These are phyloP conservation scores for Ilex paraguariensis DNA, from an alignment of 305 asterid genomes.

Conservation along the genomic window DNA sequence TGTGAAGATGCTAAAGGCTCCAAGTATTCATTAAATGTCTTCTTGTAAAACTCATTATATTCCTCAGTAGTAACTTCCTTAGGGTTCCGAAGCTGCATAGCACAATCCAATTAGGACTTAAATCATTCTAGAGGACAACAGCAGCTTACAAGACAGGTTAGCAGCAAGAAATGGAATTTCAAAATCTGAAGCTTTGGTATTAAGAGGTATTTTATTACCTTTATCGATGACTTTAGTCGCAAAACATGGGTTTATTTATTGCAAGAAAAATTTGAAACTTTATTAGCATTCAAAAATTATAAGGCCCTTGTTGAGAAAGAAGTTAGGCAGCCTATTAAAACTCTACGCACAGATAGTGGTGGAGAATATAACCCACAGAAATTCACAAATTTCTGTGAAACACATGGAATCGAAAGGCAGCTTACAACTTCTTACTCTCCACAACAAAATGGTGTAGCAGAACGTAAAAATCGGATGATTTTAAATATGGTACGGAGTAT, in stretches of 20 bases:
- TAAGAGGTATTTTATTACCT: too few relatives aligned
- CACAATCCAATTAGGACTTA: slow-evolving; percentile 2
- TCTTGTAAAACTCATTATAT: slow-evolving; percentile 87
- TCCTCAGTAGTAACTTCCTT: slow-evolving; percentile 91
- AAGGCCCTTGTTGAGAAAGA: not conserved
- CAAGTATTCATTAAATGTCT: slow-evolving; percentile 78
- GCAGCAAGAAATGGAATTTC: slow-evolving; percentile 7
- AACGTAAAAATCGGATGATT: not conserved
- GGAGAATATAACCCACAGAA: not conserved
- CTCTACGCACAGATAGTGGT: not conserved
- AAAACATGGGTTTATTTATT: too few relatives aligned
- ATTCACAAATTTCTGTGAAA: too few relatives aligned
- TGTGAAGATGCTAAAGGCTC: slow-evolving; percentile 98
- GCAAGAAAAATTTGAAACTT: not conserved
- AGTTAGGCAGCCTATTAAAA: not conserved
- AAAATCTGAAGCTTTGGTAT: too few relatives aligned
- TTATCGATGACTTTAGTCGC: too few relatives aligned
- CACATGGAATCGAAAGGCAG: not conserved
- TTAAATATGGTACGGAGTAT: too few relatives aligned
- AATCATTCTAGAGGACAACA: not conserved
- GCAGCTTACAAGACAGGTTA: not conserved
- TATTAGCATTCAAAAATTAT: not conserved
- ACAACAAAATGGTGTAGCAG: not conserved
- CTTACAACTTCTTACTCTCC: not conserved
- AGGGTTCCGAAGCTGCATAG: slow-evolving; percentile 81